Base-by-base conservation (phyloP, 2,329 filamentous ascomycete genomes). In the Fusarium verticillioides region DNA sequence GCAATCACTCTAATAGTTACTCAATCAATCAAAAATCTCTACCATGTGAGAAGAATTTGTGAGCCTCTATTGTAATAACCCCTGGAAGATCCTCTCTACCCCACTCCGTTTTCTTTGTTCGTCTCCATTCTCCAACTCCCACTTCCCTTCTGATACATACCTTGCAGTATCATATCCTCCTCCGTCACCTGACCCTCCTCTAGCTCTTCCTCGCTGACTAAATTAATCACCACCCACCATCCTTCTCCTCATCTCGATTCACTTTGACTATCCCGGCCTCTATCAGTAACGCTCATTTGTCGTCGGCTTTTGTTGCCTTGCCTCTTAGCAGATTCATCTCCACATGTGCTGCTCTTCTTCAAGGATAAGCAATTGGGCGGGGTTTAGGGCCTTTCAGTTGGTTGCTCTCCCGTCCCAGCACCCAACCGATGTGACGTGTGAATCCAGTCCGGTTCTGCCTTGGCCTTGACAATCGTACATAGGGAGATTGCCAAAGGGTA, bases 331-430 rank as follows among this genome's bases (percentile, higher is more conserved):
- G 49, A 43, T 44, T 30, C 34, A 44, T 50, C 67, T 66, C 66
- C 66, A 56, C 67, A 60, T 50, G 21, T 12, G 26, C 36, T 59
- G 32, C 36, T 47, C 40, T 30, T 60, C 52, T 54, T 43, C 52
- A 36, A 49, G 37, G 47, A 50, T 54, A 34, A 59, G 47, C 47
- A 70, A 60, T 39, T 40, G 23, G 39, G 66, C 39, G 66, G 66
- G 42, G 60, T 28, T 32, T 39, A 39, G 32, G 11, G 19, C 39
- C 34, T 49, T 49, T 42, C 36, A 70, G 60, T 65, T 70, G 67
- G 66, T 66, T 54, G 53, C 67, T 66, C 66, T 70, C 66, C 66
- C 66, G 66, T 53, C 59, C 67, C 60, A 58, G 46, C 37, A 50
- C 54, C 42, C 40, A 60, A 65, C 53, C 66, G 66, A 66, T 70